These are phyloP conservation scores for Microsporum audouinii DNA, from an alignment of 2,329 filamentous ascomycete genomes.

Conservation along the genomic window DNA sequence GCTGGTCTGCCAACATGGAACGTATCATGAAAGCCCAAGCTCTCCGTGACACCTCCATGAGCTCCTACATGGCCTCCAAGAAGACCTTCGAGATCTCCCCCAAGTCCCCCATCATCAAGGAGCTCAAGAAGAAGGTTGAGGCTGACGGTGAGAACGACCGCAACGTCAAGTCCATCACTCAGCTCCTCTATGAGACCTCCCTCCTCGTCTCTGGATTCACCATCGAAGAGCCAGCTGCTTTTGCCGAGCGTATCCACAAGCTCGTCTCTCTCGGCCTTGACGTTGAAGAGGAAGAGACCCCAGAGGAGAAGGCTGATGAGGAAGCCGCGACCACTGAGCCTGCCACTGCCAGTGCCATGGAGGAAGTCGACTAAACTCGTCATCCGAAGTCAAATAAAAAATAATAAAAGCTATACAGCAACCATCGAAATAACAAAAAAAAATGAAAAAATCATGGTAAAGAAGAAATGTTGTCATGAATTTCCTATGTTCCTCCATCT, in stretches of 20 bases:
- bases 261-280: constrained; percentile 95
- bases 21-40: constrained; percentile 99
- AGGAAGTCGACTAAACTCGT: constrained; percentile 85
- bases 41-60: constrained; percentile 99
- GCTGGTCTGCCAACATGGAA: constrained; percentile 99
- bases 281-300: constrained; percentile 79
- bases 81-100: constrained; percentile 99
- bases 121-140: constrained; percentile 99
- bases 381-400: background rate
- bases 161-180: constrained; percentile 97
- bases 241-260: constrained; percentile 99
- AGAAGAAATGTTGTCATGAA: constrained; percentile 7
- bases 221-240: constrained; percentile 95
- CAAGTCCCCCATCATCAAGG: constrained; percentile 93
- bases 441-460: background rate
- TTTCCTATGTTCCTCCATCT: background rate
- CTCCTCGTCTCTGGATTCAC: constrained; percentile 98
- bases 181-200: constrained; percentile 97
- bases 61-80: constrained; percentile 99
- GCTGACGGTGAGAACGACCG: constrained; percentile 94
- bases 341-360: constrained; percentile 88
- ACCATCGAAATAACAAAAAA: background rate
- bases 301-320: constrained; percentile 46
- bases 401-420: background rate
- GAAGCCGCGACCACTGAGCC: constrained; percentile 51